Evolutionary conservation across 805 yeast genomes (phyloP), one percentile per base, ranked within the genome.

Genomic region (Ogataea nonfermentans): DNA sequence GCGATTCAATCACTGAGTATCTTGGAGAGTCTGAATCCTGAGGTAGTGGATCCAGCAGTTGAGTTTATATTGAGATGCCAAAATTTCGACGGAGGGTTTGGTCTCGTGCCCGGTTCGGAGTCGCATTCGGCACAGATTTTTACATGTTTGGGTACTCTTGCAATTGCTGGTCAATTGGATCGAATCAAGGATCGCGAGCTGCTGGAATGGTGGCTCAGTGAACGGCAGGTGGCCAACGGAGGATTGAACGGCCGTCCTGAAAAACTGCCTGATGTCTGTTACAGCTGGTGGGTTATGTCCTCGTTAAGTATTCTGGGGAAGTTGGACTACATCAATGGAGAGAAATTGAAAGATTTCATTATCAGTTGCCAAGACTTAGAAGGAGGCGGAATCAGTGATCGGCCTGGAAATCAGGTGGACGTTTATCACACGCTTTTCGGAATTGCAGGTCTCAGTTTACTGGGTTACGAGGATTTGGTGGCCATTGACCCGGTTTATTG

Each of bases 201-300:
- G 32, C 67, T 86, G 9, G 79, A 81, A 3, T 78, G 84, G 77
- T 93, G 99, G 98, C 68, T 93, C 13, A 74, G 91, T 53, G 98
- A 93, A 57, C 68, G 99, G 43, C 99, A 93, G 61, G 74, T 87
- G 7, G 71, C 76, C 5, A 73, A 73, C 20, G 99, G 99, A 5
- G 99, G 99, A 0, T 70, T 93, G 40, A 93, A 93, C 57, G 99
- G 99, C 1, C 74, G 99, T 35, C 96, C 98, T 0, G 95, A 93
- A 43, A 93, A 93, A 59, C 65, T 88, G 13, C 95, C 98, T 0
- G 99, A 93, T 62, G 96, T 87, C n/a, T 93, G 99, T 59, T 93
- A 93, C 59, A 81, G 93, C 52, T 93, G 97, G 96, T 93, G 99
- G 99, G 95, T 89, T 8, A 60, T 89, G 15, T 82, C 95, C 2